phyloP scores from a whole-genome alignment of 176 grass and related monocot genomes.

The Paspalum notatum region DNA sequence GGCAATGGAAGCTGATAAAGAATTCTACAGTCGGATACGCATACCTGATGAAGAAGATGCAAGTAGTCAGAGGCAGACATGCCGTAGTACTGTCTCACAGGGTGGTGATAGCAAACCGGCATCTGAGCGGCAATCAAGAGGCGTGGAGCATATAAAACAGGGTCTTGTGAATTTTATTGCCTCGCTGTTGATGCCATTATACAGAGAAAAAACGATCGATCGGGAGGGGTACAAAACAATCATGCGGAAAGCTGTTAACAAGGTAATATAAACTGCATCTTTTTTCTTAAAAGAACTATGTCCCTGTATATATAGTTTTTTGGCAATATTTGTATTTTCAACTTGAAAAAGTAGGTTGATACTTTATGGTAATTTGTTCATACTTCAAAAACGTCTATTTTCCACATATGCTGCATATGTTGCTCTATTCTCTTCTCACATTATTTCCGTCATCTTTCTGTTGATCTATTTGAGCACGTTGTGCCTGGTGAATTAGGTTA shows the following conservation, averaged over 20 bases:
- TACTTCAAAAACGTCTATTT: slow-evolving; percentile 30
- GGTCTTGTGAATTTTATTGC: slow-evolving; percentile 85
- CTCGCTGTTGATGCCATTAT: slow-evolving; percentile 84
- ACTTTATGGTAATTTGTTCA: slow-evolving; percentile 27
- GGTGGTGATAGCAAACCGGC: slow-evolving; percentile 69
- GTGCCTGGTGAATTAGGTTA: slow-evolving; percentile 28
- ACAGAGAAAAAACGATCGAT: slow-evolving; percentile 84
- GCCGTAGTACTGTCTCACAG: slow-evolving; percentile 70
- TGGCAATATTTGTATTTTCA: neutral
- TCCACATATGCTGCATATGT: neutral
- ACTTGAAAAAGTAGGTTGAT: slow-evolving; percentile 17
- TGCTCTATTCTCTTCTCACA: slow-evolving; percentile 28
- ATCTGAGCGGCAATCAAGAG: slow-evolving; percentile 67
- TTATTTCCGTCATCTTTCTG: slow-evolving; percentile 35
- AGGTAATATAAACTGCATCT: too few relatives aligned
- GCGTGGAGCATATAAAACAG: slow-evolving; percentile 81
- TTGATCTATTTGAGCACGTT: slow-evolving; percentile 18
- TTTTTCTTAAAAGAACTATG: too few relatives aligned
- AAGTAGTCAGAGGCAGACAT: slow-evolving; percentile 63
- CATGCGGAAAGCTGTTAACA: slow-evolving; percentile 95
- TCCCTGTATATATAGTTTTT: slow-evolving; percentile 29
- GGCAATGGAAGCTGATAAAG: slow-evolving; percentile 89
- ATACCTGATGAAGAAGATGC: slow-evolving; percentile 81
- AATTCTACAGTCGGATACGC: slow-evolving; percentile 79
- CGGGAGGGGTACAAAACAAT: slow-evolving; percentile 80